Conservation (phyloP, 257 asterid species). For the Rubia yunnanensis region DNA sequence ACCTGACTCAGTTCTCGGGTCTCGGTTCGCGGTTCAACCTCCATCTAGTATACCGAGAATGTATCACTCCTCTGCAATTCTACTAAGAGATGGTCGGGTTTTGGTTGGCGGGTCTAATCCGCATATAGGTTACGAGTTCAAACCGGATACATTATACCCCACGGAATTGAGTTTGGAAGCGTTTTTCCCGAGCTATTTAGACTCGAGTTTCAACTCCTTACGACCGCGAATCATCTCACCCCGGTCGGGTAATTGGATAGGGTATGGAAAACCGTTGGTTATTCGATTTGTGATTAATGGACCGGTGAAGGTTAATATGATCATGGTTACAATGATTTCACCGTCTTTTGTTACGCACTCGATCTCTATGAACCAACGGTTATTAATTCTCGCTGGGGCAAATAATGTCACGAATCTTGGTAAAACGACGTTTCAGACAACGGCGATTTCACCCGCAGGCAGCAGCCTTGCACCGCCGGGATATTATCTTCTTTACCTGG, state of each 20-base stretch:
- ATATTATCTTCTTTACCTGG: conserved; percentile 27
- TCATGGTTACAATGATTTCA: conserved; percentile 33
- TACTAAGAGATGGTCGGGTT: conserved; percentile 36
- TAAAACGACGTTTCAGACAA: conserved; percentile 11
- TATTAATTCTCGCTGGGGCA: conserved; percentile 14
- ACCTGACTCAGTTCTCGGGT: conserved; percentile 7
- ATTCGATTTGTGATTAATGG: conserved; percentile 15
- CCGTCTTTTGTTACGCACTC: conserved; percentile 38
- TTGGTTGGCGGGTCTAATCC: conserved; percentile 40
- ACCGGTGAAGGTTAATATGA: background rate
- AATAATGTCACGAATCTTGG: conserved; percentile 8
- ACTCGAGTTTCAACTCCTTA: background rate
- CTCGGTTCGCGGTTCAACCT: conserved; percentile 20
- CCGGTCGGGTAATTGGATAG: conserved; percentile 9
- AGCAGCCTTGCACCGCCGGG: conserved; percentile 24
- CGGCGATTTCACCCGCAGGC: conserved; percentile 14
- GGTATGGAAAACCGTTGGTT: conserved; percentile 3
- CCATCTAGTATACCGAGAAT: conserved; percentile 24
- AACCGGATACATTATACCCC: conserved; percentile 12
- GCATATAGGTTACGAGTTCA: conserved; percentile 15
- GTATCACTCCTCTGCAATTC: conserved; percentile 38
- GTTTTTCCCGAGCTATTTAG: conserved; percentile 28
- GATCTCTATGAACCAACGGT: conserved; percentile 40
- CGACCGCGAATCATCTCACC: conserved; percentile 24
- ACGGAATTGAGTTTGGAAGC: conserved; percentile 29